phyloP scores from a whole-genome alignment of 2,329 filamentous ascomycete genomes.

The Akanthomyces dipterigenus region DNA sequence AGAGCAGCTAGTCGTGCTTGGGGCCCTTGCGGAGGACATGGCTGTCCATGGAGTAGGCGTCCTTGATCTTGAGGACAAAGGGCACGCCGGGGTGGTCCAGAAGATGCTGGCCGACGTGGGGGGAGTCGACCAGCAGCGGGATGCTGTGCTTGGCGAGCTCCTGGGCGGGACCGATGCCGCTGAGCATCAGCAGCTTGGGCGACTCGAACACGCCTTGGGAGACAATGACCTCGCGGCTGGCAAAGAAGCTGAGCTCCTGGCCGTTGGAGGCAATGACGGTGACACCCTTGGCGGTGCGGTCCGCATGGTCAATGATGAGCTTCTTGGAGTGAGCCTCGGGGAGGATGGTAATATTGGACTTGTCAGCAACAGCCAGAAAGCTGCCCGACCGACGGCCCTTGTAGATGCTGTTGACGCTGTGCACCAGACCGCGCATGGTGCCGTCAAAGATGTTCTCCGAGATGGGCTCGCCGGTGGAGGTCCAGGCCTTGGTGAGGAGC shows the following conservation, averaged over 20 bases:
- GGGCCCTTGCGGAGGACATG: slow-evolving; percentile 32
- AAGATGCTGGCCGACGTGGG: slow-evolving; percentile 58
- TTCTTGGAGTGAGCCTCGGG: slow-evolving; percentile 42
- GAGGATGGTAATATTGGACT: slow-evolving; percentile 49
- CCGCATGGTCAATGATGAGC: slow-evolving; percentile 41
- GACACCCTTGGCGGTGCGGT: slow-evolving; percentile 18
- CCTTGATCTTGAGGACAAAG: slow-evolving; percentile 31
- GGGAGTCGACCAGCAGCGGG: slow-evolving; percentile 45
- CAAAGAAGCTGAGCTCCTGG: slow-evolving; percentile 30
- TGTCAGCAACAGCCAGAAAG: slow-evolving; percentile 43
- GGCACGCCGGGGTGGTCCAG: slow-evolving; percentile 48
- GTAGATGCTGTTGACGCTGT: slow-evolving; percentile 51
- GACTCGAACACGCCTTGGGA: slow-evolving; percentile 53
- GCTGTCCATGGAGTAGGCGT: slow-evolving; percentile 31
- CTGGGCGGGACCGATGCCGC: slow-evolving; percentile 50
- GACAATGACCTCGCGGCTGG: slow-evolving; percentile 42
- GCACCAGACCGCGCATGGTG: slow-evolving; percentile 44
- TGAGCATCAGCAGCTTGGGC: slow-evolving; percentile 58
- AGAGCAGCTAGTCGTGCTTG: slow-evolving; percentile 26
- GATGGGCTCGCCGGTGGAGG: slow-evolving; percentile 41
- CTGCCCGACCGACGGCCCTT: slow-evolving; percentile 47
- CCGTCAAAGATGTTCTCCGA: slow-evolving; percentile 51
- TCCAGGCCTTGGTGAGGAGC: slow-evolving; percentile 44
- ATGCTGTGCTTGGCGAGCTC: slow-evolving; percentile 51
- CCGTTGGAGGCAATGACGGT: slow-evolving; percentile 3